phyloP scores from a whole-genome alignment of 192 early-diverging fungal species.

The Gryganskiella cystojenkinii region DNA sequence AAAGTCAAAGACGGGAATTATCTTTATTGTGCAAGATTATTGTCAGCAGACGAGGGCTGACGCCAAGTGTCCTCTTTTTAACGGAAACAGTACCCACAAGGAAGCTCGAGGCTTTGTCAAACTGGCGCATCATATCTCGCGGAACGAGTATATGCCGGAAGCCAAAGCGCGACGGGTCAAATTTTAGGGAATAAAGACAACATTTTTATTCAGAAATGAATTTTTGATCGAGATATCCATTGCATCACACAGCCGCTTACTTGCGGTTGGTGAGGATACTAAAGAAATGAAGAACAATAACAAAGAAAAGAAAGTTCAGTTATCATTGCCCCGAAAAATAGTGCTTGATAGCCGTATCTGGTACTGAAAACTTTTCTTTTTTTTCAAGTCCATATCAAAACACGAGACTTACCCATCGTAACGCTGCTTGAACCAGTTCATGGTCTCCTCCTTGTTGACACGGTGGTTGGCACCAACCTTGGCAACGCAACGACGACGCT shows the following conservation, averaged over 20 bases:
- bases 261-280: slow-evolving; percentile 53
- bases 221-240: background rate
- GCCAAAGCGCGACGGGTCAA: too few relatives aligned
- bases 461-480: slow-evolving; percentile 92
- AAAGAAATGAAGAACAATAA: background rate
- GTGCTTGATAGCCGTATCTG: background rate
- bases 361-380: slow-evolving; percentile 6
- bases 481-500: slow-evolving; percentile 87
- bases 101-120: too few relatives aligned
- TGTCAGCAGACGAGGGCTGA: too few relatives aligned
- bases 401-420: slow-evolving; percentile 59
- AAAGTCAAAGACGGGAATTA: too few relatives aligned
- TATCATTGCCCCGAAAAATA: background rate
- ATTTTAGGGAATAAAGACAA: slow-evolving; percentile 3
- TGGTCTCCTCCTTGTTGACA: slow-evolving; percentile 96
- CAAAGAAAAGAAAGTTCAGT: background rate
- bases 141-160: too few relatives aligned
- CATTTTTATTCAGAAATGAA: slow-evolving; percentile 5
- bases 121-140: too few relatives aligned
- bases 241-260: slow-evolving; percentile 19
- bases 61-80: too few relatives aligned
- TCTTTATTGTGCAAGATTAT: too few relatives aligned
- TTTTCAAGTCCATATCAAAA: too few relatives aligned
- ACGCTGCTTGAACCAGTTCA: slow-evolving; percentile 98
- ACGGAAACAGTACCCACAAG: too few relatives aligned